Conservation (phyloP, 371 early-diverging fungal genomes). For the Lichtheimia ornata region DNA sequence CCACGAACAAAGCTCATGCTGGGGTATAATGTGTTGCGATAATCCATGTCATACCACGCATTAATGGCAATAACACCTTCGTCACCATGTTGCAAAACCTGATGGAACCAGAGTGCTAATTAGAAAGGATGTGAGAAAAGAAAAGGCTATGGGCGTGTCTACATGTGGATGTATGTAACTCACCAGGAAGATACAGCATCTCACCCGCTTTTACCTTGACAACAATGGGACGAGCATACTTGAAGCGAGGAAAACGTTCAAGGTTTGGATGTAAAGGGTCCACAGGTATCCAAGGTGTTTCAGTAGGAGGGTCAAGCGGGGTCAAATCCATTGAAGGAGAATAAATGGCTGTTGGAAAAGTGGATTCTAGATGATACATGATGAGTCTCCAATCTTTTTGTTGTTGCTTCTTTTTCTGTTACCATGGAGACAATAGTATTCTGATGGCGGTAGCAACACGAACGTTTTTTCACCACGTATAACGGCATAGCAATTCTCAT, state of each 20-base stretch:
- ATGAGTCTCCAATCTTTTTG: not conserved
- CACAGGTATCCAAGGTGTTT: conserved; percentile 67
- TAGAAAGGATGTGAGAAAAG: not conserved
- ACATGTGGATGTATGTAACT: not conserved
- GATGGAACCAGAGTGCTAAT: conserved; percentile 75
- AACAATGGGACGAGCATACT: conserved; percentile 54
- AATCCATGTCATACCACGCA: conserved; percentile 82
- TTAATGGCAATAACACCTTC: conserved; percentile 80
- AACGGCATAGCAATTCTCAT: conserved; percentile 81
- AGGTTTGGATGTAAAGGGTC: conserved; percentile 59
- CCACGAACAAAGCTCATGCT: conserved; percentile 36
- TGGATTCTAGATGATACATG: conserved; percentile 38
- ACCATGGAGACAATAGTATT: conserved; percentile 68
- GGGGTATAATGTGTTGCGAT: conserved; percentile 37
- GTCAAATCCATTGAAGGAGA: conserved; percentile 31
- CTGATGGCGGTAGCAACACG: conserved; percentile 71
- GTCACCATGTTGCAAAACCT: conserved; percentile 65
- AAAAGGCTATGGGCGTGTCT: too few relatives aligned
- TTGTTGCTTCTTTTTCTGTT: conserved; percentile 5
- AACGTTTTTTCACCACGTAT: conserved; percentile 74
- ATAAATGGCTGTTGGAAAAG: conserved; percentile 61
- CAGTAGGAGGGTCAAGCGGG: conserved; percentile 37
- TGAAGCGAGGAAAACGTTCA: conserved; percentile 52
- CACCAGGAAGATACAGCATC: conserved; percentile 74
- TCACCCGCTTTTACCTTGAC: conserved; percentile 69